Conservation (phyloP, 2,329 filamentous ascomycete genomes). For the Erysiphe pulchra region DNA sequence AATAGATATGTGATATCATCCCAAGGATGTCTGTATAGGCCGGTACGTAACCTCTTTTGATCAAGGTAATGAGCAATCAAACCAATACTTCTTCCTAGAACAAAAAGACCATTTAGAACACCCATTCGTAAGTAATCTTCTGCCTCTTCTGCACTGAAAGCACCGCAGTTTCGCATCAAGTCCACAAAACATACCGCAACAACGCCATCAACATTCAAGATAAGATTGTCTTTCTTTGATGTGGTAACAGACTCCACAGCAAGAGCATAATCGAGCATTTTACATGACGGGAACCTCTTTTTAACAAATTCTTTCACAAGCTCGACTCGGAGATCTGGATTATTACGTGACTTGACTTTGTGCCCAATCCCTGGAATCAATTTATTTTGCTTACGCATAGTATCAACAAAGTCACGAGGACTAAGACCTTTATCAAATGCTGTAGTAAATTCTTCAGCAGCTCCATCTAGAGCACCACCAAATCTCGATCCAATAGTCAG, state of each 20-base stretch:
- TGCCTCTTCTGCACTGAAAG: constrained; percentile 84
- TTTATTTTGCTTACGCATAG: constrained; percentile 99
- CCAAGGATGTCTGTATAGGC: constrained; percentile 97
- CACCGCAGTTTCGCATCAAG: constrained; percentile 88
- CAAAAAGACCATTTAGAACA: constrained; percentile 97
- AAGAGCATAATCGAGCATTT: constrained; percentile 95
- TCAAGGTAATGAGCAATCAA: constrained; percentile 98
- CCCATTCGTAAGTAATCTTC: constrained; percentile 99
- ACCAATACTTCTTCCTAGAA: constrained; percentile 89
- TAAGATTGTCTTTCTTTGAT: constrained; percentile 99
- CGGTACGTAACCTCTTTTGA: constrained; percentile 96
- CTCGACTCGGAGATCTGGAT: constrained; percentile 97
- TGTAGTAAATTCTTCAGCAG: constrained; percentile 94
- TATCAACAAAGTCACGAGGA: constrained; percentile 96
- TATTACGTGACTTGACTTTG: constrained; percentile 98
- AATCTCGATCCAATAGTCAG: constrained; percentile 95
- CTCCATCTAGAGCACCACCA: constrained; percentile 92
- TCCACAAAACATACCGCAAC: constrained; percentile 98
- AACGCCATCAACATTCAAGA: constrained; percentile 95
- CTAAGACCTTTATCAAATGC: constrained; percentile 95
- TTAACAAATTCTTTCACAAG: constrained; percentile 97
- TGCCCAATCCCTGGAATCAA: constrained; percentile 98
- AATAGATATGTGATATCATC: constrained; percentile 93
- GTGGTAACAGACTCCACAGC: constrained; percentile 96
- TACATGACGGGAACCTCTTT: constrained; percentile 91